Conservation (phyloP, 352 stramenopile genomes). For the Globisporangium carolinianum region DNA sequence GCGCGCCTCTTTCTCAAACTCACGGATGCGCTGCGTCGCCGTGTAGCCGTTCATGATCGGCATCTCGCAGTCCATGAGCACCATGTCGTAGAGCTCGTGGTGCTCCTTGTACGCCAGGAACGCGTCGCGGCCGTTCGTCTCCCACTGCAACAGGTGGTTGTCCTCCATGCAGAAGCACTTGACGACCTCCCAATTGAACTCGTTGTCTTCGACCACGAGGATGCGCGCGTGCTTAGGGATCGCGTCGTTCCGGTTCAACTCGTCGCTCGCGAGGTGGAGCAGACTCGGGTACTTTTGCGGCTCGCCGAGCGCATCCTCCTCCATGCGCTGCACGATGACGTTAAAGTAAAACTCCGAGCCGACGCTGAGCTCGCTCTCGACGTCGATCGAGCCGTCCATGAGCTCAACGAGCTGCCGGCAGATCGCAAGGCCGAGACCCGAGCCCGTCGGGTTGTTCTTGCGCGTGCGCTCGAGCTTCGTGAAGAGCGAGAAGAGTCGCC, state of each 20-base stretch:
- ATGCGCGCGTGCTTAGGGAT: constrained; percentile 70
- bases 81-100: constrained; percentile 66
- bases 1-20: constrained; percentile 60
- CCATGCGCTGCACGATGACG: constrained; percentile 38
- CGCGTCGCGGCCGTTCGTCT: constrained; percentile 68
- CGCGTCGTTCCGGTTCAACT: constrained; percentile 11
- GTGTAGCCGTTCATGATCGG: constrained; percentile 84
- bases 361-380: constrained; percentile 57
- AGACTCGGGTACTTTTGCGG: constrained; percentile 36
- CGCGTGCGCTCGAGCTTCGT: constrained; percentile 57
- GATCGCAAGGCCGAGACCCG: constrained; percentile 59
- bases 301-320: constrained; percentile 37
- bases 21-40: constrained; percentile 59
- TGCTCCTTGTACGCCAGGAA: constrained; percentile 70
- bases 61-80: constrained; percentile 87
- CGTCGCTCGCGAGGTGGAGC: constrained; percentile 13
- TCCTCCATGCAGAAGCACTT: constrained; percentile 82
- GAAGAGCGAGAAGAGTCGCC: constrained; percentile 54
- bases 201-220: constrained; percentile 84
- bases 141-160: constrained; percentile 78
- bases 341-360: constrained; percentile 70
- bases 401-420: constrained; percentile 70
- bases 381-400: constrained; percentile 63
- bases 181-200: constrained; percentile 89
- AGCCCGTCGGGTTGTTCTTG: constrained; percentile 67